Percentiles rank a stretch among this genome's conserved stretches.
Evolutionary conservation across 805 yeast genomes (phyloP).

Genomic region (Ogataea henricii): DNA sequence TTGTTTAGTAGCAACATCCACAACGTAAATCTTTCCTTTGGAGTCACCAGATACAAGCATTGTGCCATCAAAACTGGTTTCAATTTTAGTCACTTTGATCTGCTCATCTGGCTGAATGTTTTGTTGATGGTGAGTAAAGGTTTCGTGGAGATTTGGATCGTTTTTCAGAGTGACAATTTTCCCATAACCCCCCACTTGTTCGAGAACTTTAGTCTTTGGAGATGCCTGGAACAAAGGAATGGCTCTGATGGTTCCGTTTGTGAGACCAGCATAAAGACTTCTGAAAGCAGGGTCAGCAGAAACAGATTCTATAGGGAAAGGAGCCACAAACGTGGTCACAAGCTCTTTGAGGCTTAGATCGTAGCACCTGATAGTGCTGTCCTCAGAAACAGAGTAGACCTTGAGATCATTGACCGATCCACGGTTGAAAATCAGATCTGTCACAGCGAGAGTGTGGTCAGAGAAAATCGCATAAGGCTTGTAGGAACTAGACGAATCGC

Average conservation of each 20-base stretch:
- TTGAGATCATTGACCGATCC: slow-evolving; percentile 62
- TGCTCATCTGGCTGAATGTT: slow-evolving; percentile 22
- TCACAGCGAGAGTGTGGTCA: slow-evolving; percentile 56
- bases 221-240: slow-evolving; percentile 51
- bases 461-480: slow-evolving; percentile 62
- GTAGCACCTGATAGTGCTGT: slow-evolving; percentile 74
- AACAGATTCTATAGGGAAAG: slow-evolving; percentile 56
- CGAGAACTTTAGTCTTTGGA: slow-evolving; percentile 42
- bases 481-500: slow-evolving; percentile 37
- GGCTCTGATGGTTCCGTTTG: slow-evolving; percentile 59
- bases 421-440: slow-evolving; percentile 42
- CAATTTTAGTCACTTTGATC: slow-evolving; percentile 51
- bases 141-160: slow-evolving; percentile 50
- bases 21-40: slow-evolving; percentile 63
- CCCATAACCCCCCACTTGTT: slow-evolving; percentile 61
- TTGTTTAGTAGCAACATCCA: slow-evolving; percentile 73
- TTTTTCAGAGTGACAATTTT: slow-evolving; percentile 51
- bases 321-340: slow-evolving; percentile 72
- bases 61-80: slow-evolving; percentile 75
- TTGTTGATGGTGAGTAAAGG: slow-evolving; percentile 55
- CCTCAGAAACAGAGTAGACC: slow-evolving; percentile 69
- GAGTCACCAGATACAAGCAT: slow-evolving; percentile 71
- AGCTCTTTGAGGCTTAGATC: slow-evolving; percentile 49
- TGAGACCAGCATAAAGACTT: slow-evolving; percentile 67
- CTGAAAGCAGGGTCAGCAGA: slow-evolving; percentile 80